Evolutionary conservation across 176 grass and related monocot species (phyloP).

Genomic region (Phoenix roebelenii): DNA sequence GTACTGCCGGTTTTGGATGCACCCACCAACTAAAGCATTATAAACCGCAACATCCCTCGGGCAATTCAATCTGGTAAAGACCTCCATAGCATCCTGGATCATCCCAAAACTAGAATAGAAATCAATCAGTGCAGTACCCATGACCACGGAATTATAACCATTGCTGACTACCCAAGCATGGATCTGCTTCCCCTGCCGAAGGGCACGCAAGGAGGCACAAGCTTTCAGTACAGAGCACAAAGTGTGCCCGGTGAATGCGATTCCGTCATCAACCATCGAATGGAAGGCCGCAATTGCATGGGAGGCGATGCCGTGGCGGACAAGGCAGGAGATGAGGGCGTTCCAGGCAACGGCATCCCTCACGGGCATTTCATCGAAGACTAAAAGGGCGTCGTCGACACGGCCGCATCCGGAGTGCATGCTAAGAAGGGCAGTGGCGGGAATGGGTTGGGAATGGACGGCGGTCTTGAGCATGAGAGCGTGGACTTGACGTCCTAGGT

Average conservation of each 20-base stretch:
- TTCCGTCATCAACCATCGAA: constrained; percentile 16
- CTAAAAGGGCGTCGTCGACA: constrained; percentile 21
- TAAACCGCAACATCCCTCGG: constrained; percentile 30
- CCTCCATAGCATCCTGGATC: constrained; percentile 32
- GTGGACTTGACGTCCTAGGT: constrained; percentile 12
- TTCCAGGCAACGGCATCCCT: constrained; percentile 54
- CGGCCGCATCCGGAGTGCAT: constrained; percentile 25
- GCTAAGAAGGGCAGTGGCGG: constrained; percentile 43
- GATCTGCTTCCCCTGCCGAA: constrained; percentile 35
- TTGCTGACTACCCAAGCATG: constrained; percentile 30
- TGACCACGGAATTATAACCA: constrained; percentile 23
- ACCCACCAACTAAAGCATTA: constrained; percentile 40
- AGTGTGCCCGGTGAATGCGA: constrained; percentile 28
- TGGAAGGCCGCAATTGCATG: constrained; percentile 20
- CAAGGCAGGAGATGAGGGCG: constrained; percentile 38
- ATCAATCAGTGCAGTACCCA: constrained; percentile 33
- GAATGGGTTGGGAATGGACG: constrained; percentile 21
- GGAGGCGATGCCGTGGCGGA: constrained; percentile 22
- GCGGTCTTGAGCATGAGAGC: constrained; percentile 33
- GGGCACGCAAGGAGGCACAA: constrained; percentile 19
- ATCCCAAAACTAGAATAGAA: constrained; percentile 46
- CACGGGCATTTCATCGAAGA: constrained; percentile 55
- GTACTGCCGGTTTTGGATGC: constrained; percentile 37
- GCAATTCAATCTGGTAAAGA: constrained; percentile 21
- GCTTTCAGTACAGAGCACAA: constrained; percentile 49